These are phyloP conservation scores for Bullera alba DNA, from an alignment of 768 basidiomycete species.

Conservation along the genomic window DNA sequence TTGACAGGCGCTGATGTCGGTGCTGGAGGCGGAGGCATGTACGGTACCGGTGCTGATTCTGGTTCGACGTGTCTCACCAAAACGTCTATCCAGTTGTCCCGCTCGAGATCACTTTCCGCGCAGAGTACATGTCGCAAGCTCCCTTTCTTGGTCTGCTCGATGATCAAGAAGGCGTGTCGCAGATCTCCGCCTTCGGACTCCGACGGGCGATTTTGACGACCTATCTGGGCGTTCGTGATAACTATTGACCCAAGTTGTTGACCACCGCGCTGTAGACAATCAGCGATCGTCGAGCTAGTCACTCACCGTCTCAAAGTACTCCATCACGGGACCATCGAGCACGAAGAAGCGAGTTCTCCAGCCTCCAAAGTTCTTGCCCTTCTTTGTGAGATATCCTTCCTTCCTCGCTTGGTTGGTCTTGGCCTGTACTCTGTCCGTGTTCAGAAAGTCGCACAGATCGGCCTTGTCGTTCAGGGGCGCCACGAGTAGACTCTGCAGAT, in stretches of 20 bases:
- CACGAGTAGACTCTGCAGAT: conserved; percentile 73
- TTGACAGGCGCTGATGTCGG: neutral
- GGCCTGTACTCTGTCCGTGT: conserved; percentile 76
- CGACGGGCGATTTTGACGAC: conserved; percentile 67
- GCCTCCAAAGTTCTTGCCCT: conserved; percentile 95
- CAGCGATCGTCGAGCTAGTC: neutral
- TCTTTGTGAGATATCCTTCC: conserved; percentile 90
- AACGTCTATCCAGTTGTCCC: conserved; percentile 90
- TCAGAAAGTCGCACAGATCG: conserved; percentile 86
- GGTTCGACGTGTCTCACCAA: conserved; percentile 69
- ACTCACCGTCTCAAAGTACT: conserved; percentile 91
- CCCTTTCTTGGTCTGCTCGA: conserved; percentile 52
- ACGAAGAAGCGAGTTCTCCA: conserved; percentile 97
- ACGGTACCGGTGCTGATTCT: conserved; percentile 4
- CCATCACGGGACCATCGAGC: conserved; percentile 76
- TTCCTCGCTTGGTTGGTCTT: conserved; percentile 66
- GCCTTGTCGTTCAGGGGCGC: conserved; percentile 79
- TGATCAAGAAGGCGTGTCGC: conserved; percentile 93
- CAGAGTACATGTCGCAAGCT: conserved; percentile 75
- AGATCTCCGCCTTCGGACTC: conserved; percentile 87
- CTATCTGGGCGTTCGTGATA: conserved; percentile 91
- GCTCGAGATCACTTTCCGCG: conserved; percentile 87
- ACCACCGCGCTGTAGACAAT: conserved; percentile 68
- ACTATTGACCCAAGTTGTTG: conserved; percentile 81
- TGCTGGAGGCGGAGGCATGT: conserved; percentile 1